A percentile compares a stretch with the other conserved stretches of the same genome.
phyloP scores from a whole-genome alignment of 208 protist genomes.

The Polymyxa betae region DNA sequence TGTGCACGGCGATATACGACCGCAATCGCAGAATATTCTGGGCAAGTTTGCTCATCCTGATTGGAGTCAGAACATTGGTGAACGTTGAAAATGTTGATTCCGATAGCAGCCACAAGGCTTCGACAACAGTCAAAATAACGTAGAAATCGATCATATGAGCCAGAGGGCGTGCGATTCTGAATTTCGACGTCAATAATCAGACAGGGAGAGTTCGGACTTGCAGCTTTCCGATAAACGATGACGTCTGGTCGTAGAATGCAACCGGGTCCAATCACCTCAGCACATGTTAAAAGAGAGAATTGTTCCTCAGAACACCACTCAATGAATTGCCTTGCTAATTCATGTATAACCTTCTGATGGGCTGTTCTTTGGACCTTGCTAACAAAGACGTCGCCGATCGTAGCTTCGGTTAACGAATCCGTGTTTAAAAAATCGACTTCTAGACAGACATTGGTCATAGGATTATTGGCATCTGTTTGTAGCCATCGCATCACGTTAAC shows the following conservation, averaged over 20 bases:
- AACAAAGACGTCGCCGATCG: not conserved
- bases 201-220: not conserved
- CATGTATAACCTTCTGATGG: too few species aligned
- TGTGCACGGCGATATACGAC: not conserved
- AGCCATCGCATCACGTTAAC: not conserved
- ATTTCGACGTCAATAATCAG: not conserved
- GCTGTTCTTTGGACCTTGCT: not conserved
- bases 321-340: not conserved
- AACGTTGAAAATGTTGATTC: not conserved
- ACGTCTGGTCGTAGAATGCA: not conserved
- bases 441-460: not conserved
- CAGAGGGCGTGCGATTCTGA: not conserved
- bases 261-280: not conserved
- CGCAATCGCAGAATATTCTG: not conserved
- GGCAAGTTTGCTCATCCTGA: not conserved
- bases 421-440: not conserved
- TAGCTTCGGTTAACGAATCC: not conserved
- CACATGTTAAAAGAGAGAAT: not conserved
- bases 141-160: not conserved
- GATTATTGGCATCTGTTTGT: not conserved
- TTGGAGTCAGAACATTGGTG: not conserved
- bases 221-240: not conserved
- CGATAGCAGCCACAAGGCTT: too few species aligned
- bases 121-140: not conserved
- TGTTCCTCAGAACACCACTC: too few species aligned